Evolutionary conservation across 2,329 filamentous ascomycete genomes (phyloP), one percentile per base, ranked within the genome.

Genomic region (Talaromyces sp.): DNA sequence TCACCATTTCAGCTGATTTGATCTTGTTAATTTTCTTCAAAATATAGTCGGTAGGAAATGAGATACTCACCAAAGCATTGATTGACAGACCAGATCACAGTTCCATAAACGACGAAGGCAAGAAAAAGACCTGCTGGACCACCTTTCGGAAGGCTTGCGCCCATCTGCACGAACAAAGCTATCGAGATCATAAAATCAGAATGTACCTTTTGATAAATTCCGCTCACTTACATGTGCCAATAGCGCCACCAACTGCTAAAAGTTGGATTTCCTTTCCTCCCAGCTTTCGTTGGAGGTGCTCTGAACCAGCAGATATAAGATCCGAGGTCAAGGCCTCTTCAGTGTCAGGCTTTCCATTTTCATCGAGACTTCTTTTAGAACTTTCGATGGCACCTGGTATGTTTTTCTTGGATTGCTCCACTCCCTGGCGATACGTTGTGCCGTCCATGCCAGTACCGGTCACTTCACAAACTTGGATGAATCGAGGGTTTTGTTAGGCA

Each of bases 41-140:
- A 5, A 27, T 27, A 5, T 27, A 27, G 24, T 5, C 9, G 5
- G 24, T 36, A 42, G 22, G 11, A 22, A 37, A 22, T 16, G n/a
- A 27, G 20, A 24, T 22, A 22, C 53, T 36, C n/a, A 55, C 57
- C 47, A 29, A 69, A 69, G n/a, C 65, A 68, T 36, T 69, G 60
- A 43, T 69, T 69, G 3, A 74, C 70, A 9, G 63, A 49, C 50
- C 69, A 53, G 54, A 73, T 57, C 44, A 74, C 61, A 17, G 63
- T 54, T 35, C 58, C 56, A 37, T 65, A 64, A 1, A 49, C 54
- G 1, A 64, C 37, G 40, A 65, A 65, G 0, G 69, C 71, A 2
- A 74, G 41, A 47, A 75, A 67, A 10, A 75, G 60, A 0, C 70
- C 64, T 0, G 66, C 72, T 0, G 72, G 71, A 2, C 73, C 72